Evolutionary conservation across 2,329 filamentous ascomycete species (phyloP), one percentile per base, ranked within the genome.

Genomic region (Aspergillus caelatus): DNA sequence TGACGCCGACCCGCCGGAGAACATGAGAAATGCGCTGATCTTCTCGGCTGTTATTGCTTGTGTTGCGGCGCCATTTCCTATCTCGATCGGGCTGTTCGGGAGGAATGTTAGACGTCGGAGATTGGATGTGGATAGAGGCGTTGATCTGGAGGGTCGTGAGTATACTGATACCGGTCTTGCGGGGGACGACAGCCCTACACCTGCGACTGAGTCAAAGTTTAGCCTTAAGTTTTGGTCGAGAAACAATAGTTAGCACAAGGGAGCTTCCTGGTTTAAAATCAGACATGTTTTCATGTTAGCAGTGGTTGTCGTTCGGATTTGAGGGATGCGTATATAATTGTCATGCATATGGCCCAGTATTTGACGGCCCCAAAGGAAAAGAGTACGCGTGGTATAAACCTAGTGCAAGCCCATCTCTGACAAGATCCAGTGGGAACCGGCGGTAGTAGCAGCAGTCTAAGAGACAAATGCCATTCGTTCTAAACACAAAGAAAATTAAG

Each of bases 21-120:
- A 93, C 72, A 94, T 97, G 91, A 86, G 85, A 70, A 83, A 84
- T 26, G 88, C 91, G 1, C 81, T 97, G 65, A 84, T 96, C 26
- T 96, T 97, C 74, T 86, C 93, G 69, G 91, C 91, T 1, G 88
- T 92, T 2, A 63, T 97, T 11, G 87, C 88, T 0, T 75, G 89
- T 60, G 84, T 83, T 9, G 85, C 86, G 11, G 82, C 91, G 50
- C 91, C 92, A 10, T 76, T 91, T 55, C 89, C 91, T 1, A 69
- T 96, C 64, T 84, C 82, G 16, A 74, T 96, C 36, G 92, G 93
- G 0, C 70, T 90, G 50, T 91, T 94, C 75, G 92, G 92, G 1
- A 70, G 84, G 12, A 68, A 73, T 53, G 75, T 81, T n/a, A 72
- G 74, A 36, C 74, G 74, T 54, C 71, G 76, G 19, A 72, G 81